Evolutionary conservation across 2,329 filamentous ascomycete genomes (phyloP).

Genomic region (Trichoderma sp.): DNA sequence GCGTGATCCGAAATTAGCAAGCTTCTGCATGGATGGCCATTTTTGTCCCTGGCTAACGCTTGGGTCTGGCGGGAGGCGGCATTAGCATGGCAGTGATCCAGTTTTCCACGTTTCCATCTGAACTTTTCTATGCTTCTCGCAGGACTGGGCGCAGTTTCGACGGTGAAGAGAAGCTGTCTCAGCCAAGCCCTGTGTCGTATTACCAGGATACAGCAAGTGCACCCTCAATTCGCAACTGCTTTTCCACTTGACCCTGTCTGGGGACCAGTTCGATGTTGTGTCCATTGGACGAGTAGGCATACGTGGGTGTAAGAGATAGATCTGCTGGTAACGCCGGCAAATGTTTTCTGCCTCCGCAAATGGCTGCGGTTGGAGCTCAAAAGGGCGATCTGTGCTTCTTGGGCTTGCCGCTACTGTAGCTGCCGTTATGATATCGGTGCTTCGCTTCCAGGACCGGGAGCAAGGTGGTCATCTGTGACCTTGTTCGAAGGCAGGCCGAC

Average conservation of each 20-base stretch:
- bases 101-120: background rate
- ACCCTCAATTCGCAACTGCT: background rate
- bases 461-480: constrained; percentile 2
- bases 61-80: constrained; percentile 21
- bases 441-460: constrained; percentile 17
- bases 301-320: background rate
- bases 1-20: background rate
- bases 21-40: constrained; percentile 5
- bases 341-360: background rate
- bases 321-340: background rate
- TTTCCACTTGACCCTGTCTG: background rate
- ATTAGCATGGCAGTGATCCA: constrained; percentile 9
- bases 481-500: background rate
- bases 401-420: background rate
- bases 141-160: constrained; percentile 5
- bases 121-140: background rate
- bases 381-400: constrained; percentile 2
- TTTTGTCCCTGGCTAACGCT: constrained; percentile 16
- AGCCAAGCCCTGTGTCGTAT: background rate
- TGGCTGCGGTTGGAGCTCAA: constrained; percentile 2
- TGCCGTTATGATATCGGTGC: background rate
- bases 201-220: background rate
- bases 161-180: background rate
- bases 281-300: background rate
- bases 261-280: too few species aligned